Evolutionary conservation across 495 filamentous ascomycete genomes (phyloP).

Genomic region (Podospora comata): DNA sequence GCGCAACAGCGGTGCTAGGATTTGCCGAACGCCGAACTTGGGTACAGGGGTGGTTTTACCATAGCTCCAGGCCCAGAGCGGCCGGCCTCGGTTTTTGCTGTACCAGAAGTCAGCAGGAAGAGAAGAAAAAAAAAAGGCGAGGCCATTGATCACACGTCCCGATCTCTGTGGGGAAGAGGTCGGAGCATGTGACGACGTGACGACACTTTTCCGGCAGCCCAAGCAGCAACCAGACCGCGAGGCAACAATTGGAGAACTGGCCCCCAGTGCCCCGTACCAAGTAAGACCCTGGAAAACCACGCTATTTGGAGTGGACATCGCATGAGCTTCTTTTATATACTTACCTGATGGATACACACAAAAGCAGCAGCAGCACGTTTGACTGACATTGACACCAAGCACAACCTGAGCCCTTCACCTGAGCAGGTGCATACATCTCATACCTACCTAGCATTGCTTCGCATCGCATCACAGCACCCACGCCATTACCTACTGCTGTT

Average conservation of each 20-base stretch:
- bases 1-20: background rate
- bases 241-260: background rate
- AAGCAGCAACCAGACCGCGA: slow-evolving; percentile 6
- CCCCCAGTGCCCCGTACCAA: background rate
- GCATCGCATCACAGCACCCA: too few species aligned
- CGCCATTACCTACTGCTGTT: too few species aligned
- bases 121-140: slow-evolving; percentile 3
- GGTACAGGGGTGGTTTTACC: background rate
- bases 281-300: background rate
- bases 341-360: background rate
- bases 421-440: background rate
- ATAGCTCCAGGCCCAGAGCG: slow-evolving; percentile 5
- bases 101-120: too few species aligned
- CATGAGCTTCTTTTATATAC: background rate
- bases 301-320: background rate
- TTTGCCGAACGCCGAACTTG: slow-evolving; percentile 2
- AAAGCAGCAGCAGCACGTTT: background rate
- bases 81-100: slow-evolving; percentile 1
- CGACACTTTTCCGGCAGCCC: slow-evolving; percentile 13
- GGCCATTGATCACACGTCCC: slow-evolving; percentile 22
- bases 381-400: background rate
- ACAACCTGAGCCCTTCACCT: background rate
- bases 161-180: slow-evolving; percentile 18
- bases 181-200: slow-evolving; percentile 28
- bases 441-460: too few species aligned